phyloP scores from a whole-genome alignment of 352 stramenopile species.

The Saprolegnia parasitica region DNA sequence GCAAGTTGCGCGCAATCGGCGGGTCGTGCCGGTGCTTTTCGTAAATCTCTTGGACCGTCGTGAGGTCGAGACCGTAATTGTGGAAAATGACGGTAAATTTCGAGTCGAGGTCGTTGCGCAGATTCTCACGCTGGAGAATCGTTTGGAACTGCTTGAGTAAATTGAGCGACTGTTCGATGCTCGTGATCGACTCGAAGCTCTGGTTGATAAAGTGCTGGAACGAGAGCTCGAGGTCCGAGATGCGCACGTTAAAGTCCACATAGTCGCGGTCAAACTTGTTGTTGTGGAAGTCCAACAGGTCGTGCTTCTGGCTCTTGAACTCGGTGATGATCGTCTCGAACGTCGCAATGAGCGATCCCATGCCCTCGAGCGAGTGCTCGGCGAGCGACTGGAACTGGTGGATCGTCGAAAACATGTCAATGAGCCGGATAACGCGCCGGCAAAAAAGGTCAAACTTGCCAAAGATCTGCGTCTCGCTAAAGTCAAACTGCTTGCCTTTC shows the following conservation, averaged over 20 bases:
- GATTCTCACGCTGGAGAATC: constrained; percentile 80
- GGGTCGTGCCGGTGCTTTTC: constrained; percentile 82
- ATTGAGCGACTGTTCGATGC: constrained; percentile 80
- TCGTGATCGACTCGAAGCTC: constrained; percentile 85
- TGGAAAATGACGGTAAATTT: constrained; percentile 91
- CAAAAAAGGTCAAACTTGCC: constrained; percentile 90
- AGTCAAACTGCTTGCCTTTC: constrained; percentile 89
- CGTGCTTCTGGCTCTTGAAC: constrained; percentile 74
- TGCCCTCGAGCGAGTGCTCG: constrained; percentile 88
- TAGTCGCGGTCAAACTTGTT: constrained; percentile 93
- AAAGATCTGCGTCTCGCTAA: constrained; percentile 88
- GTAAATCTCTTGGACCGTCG: constrained; percentile 80
- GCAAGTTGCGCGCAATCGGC: constrained; percentile 70
- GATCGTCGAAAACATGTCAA: constrained; percentile 90
- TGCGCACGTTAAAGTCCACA: constrained; percentile 92
- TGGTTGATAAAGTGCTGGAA: constrained; percentile 90
- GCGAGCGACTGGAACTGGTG: constrained; percentile 87
- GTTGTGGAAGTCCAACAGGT: constrained; percentile 84
- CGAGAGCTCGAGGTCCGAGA: constrained; percentile 79
- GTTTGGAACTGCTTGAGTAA: constrained; percentile 86
- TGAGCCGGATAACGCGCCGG: constrained; percentile 82
- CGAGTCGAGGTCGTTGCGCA: constrained; percentile 75
- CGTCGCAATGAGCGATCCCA: constrained; percentile 68
- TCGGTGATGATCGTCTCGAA: constrained; percentile 82
- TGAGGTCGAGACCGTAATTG: constrained; percentile 86